These are phyloP conservation scores for Ogataea polymorpha DNA, from an alignment of 805 yeast genomes.

Conservation along the genomic window DNA sequence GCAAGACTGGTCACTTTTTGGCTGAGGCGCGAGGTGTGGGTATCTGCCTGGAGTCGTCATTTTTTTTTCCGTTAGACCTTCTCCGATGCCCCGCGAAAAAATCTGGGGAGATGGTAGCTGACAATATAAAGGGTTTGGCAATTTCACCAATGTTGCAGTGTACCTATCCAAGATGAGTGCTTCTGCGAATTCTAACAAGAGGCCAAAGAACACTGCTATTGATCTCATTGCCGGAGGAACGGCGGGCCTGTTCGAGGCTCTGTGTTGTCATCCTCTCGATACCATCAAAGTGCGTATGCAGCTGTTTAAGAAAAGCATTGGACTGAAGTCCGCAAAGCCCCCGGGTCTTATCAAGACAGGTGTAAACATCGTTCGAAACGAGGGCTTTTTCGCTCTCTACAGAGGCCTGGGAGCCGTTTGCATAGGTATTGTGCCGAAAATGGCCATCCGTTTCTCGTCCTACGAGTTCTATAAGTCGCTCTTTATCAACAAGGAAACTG, in stretches of 20 bases:
- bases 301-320: conserved; percentile 67
- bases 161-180: conserved; percentile 18
- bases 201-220: conserved; percentile 44
- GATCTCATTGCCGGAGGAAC: conserved; percentile 92
- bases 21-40: conserved; percentile 17
- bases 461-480: conserved; percentile 82
- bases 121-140: conserved; percentile 6
- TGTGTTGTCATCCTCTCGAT: conserved; percentile 96
- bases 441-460: conserved; percentile 95
- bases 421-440: conserved; percentile 95
- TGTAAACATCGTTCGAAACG: conserved; percentile 67
- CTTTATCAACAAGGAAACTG: conserved; percentile 57
- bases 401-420: conserved; percentile 97
- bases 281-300: conserved; percentile 98
- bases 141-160: neutral
- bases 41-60: neutral
- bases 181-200: conserved; percentile 22
- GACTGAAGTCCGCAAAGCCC: conserved; percentile 48
- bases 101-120: conserved; percentile 12
- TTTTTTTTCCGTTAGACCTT: conserved; percentile 16
- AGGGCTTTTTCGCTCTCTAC: conserved; percentile 81
- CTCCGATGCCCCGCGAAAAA: conserved; percentile 20
- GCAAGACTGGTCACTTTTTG: conserved; percentile 48
- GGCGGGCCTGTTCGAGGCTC: conserved; percentile 96
- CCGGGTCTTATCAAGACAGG: conserved; percentile 90